Base-by-base conservation (phyloP, 495 filamentous ascomycete species). In the Sabuloglossum arenarium region DNA sequence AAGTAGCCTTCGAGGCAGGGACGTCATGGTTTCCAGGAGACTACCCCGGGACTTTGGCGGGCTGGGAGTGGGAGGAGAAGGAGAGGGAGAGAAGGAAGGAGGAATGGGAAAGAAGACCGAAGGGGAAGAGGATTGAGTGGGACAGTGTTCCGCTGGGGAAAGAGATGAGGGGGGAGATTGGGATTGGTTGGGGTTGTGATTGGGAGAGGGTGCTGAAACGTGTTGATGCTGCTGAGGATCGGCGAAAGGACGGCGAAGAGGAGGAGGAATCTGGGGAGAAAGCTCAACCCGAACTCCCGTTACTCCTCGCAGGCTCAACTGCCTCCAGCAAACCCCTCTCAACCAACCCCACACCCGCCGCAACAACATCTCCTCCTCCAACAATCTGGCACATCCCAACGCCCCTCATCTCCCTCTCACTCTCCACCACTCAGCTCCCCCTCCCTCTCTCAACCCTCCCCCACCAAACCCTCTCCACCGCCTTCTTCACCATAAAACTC, bases 11-110 rank as follows among this genome's bases (percentile, higher is more conserved):
- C 63, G 88, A 96, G 65, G 74, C 78, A n/a, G 79, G 78, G 0
- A 70, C 71, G 30, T 77, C 85, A 11, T 93, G 83, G 80, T 98
- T 96, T 65, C 91, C 91, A 0, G 86, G 77, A 25, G 91, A 97
- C 66, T 88, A 79, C 57, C 88, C 86, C 0, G 87, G 85, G 1
- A 94, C 87, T 0, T 72, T 73, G 21, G 88, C 88, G 0, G 91
- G 91, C 0, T 79, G 78, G 67, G 71, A 70, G 27, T 94, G 88
- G 85, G 81, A 87, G 65, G 61, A 79, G 27, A 71, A 75, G 39
- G 78, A 89, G 66, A 73, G 84, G 9, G 64, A 64, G 30, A 74
- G 70, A 60, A 72, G 83, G 50, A 78, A 77, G 61, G 64, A 68
- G 34, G 75, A 78, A 19, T 96, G 91, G 91, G 81, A 81, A 58